Base-by-base conservation (phyloP, 2,329 filamentous ascomycete species). In the Sporothrix humicola region DNA sequence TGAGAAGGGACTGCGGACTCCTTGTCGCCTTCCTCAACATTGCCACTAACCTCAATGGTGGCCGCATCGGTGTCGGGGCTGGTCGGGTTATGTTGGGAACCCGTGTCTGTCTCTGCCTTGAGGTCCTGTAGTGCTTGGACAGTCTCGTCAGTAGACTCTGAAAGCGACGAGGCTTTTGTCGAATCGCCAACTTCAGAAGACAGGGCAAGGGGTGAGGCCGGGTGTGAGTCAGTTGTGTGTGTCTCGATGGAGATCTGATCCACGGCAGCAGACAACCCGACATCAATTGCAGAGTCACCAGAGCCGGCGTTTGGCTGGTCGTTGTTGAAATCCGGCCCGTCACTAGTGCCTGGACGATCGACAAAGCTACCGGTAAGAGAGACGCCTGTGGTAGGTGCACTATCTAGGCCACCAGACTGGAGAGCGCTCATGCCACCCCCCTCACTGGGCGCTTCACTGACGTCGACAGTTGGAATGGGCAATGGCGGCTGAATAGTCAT, bases 101-200 rank as follows among this genome's bases (percentile, higher is more conserved):
- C 42, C 10, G 8, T 15, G 13, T 37, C 44, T 42, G 54, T 13
- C n/a, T 72, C 70, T 10, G 66, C 59, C 42, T 71, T 73, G 58
- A 63, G 42, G 1, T 73, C 65, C 3, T 72, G 52, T 17, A 66
- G 42, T 20, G 54, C 63, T 15, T 85, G 83, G 1, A 88, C 79
- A 4, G 88, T 90, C 78, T 89, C 88, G 74, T 90, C 87, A 1
- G 89, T 90, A 1, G 87, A 88, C 74, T 90, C 89, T 6, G 89
- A 91, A 10, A 91, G 79, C 0, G 89, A 91, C 0, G 89, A 91
- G 3, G 89, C 89, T 77, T 87, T 88, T 7, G 89, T 91, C 2
- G 89, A 91, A 69, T 87, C 85, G 15, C 85, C 87, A 54, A 85
- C 82, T 73, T 90, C 88, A 6, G 88, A 90, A 17, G 83, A 84